Base-by-base conservation (phyloP, 257 asterid species). In the Thymus quinquecostatus region DNA sequence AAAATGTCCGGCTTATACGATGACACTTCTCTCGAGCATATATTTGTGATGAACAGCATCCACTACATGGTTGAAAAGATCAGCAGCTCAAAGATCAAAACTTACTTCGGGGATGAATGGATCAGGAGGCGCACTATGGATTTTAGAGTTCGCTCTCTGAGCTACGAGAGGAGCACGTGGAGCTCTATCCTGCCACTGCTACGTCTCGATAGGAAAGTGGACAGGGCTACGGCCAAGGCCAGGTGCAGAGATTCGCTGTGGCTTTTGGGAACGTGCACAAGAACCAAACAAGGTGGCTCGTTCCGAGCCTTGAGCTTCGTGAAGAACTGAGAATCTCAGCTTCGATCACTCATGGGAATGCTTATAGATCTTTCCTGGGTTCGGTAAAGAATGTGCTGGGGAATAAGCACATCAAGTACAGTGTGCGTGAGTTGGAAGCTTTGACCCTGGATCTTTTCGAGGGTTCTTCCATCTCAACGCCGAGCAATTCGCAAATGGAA, bases 281-380 rank as follows among this genome's bases (percentile, higher is more conserved):
- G 62, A 56, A 56, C 1, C 62, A 56, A 56, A 56, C 14, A 3
- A 33, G 62, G n/a, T 56, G 40, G 40, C 4, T 10, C 10, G 62
- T 56, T 33, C 62, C 62, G 3, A 29, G 30, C 40, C 40, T 3
- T 56, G 14, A 56, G 14, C 62, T 56, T 28, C 41, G 62, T 6
- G 2, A 56, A 29, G 62, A 56, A 14, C 30, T 56, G 14, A 56
- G 62, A 29, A 29, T 56, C 62, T 56, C 62, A 56, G 21, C 62
- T 56, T 56, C 62, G 1, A 56, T 56, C 2, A 10, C 38, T 56
- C 40, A 29, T 56, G 62, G 29, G 14, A 33, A 2, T 28, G 62
- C 62, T 9, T 56, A 56, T 32, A n/a, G 40, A 11, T 9, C 1
- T 56, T 56, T 56, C 3, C 10, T 56, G 3, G 36, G 34, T 8